Conservation (phyloP, 2,329 filamentous ascomycete species). For the Colletotrichum filicis region DNA sequence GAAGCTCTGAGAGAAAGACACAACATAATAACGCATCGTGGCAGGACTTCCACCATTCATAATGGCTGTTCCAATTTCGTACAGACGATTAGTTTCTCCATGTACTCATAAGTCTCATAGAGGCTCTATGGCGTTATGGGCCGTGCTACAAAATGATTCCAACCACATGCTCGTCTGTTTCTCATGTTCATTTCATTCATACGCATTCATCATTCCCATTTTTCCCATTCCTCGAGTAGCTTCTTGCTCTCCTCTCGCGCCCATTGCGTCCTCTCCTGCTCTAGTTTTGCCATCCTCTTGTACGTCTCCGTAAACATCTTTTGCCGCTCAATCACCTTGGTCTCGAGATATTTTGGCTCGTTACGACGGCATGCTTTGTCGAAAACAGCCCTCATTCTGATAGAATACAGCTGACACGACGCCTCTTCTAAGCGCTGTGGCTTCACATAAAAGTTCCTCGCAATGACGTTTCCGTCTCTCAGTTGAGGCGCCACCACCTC, state of each 20-base stretch:
- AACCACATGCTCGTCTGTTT: slow-evolving; percentile 20
- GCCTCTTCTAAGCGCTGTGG: slow-evolving; percentile 65
- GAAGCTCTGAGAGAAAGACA: neutral
- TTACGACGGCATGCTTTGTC: slow-evolving; percentile 71
- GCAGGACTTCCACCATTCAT: neutral
- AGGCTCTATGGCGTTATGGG: neutral
- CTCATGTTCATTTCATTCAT: slow-evolving; percentile 33
- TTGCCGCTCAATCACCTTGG: slow-evolving; percentile 67
- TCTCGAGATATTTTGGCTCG: slow-evolving; percentile 72
- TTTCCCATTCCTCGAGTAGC: slow-evolving; percentile 66
- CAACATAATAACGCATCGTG: neutral
- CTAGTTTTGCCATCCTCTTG: slow-evolving; percentile 59
- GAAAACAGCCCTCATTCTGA: slow-evolving; percentile 82
- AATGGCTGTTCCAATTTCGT: slow-evolving; percentile 2
- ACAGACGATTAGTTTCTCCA: slow-evolving; percentile 21
- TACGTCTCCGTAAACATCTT: slow-evolving; percentile 70
- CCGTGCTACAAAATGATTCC: slow-evolving; percentile 25
- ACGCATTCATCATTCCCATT: slow-evolving; percentile 59
- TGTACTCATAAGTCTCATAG: slow-evolving; percentile 9
- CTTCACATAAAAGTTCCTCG: slow-evolving; percentile 72
- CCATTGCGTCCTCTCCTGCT: slow-evolving; percentile 49
- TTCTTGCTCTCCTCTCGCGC: slow-evolving; percentile 56
- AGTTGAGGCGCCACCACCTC: slow-evolving; percentile 79
- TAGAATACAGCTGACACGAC: slow-evolving; percentile 83
- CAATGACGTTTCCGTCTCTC: slow-evolving; percentile 63